Conservation (phyloP, 2,329 filamentous ascomycete species). For the Diaporthe sp. region DNA sequence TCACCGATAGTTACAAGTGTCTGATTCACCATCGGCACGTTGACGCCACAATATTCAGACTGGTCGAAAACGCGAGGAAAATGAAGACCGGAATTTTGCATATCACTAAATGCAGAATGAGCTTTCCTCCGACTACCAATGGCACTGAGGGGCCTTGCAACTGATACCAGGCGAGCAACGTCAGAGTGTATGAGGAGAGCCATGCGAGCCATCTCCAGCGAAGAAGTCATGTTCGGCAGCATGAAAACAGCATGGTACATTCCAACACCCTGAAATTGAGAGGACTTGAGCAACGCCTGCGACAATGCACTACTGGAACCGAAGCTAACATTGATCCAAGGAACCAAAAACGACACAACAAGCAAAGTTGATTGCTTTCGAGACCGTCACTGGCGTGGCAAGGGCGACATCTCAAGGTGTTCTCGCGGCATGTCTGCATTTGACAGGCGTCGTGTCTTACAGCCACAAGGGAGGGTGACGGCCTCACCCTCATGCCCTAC, state of each 20-base stretch:
- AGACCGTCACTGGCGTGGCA: conserved; percentile 1
- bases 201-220: not conserved
- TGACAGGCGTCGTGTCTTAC: conserved; percentile 20
- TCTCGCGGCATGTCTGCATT: not conserved
- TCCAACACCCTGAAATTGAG: not conserved
- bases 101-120: conserved; percentile 71
- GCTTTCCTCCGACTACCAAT: no score
- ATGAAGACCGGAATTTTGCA: conserved; percentile 59
- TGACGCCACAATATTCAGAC: conserved; percentile 63
- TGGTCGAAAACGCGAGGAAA: conserved; percentile 71
- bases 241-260: not conserved
- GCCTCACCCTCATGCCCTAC: not conserved
- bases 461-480: conserved; percentile 24
- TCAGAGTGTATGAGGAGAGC: not conserved
- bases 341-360: not conserved
- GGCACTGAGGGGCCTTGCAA: no score
- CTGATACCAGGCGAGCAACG: not conserved
- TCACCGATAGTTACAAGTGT: conserved; percentile 54
- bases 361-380: not conserved
- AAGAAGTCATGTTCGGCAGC: not conserved
- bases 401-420: conserved; percentile 11
- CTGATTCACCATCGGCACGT: conserved; percentile 40
- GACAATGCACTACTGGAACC: not conserved
- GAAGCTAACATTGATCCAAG: not conserved
- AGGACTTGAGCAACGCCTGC: not conserved